Evolutionary conservation across 2,329 filamentous ascomycete genomes (phyloP), one percentile per base, ranked within the genome.

Genomic region (Aspergillus fumigatiaffinis): DNA sequence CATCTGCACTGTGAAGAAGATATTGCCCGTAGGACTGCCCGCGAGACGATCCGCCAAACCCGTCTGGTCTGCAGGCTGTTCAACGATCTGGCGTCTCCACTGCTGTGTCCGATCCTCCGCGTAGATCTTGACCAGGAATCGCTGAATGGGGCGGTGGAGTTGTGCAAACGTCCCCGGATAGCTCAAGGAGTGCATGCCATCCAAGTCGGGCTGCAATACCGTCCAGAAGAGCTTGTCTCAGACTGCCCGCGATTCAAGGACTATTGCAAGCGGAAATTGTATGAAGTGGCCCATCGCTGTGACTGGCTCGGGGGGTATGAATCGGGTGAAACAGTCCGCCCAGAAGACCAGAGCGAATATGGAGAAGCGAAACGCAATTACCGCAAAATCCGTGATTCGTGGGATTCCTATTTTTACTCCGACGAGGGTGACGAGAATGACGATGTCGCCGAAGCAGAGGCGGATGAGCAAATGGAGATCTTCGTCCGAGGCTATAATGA

Each of bases 371-470:
- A 1, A 17, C 14, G 14, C 32, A 35, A 35, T 35, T 7, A 35
- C 32, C 0, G 1, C 4, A 6, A 17, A 17, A 17, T 38, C 32
- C 1, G 14, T 17, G 0, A 2, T 1, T 38, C 32, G 14, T 38
- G 32, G 32, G 32, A 38, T 14, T 1, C 2, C 14, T 17, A 38
- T 7, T 38, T 38, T n/a, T 0, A 7, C 32, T 7, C 32, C 17
- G 32, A 38, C 32, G 12, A 35, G 12, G 6, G 32, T 17, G 32
- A 17, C 28, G 10, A 29, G 10, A 29, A 12, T 6, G 32, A 35
- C 2, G 14, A 17, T 7, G 14, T 17, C 32, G 7, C 32, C 14
- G 14, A 38, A 38, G 6, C 32, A 7, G 32, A 38, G 14, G 32
- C 6, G 6, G 14, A 38, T 17, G 32, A 38, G 6, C 5, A 38